Conservation (phyloP, 257 asterid species). For the Cinchona pubescens region DNA sequence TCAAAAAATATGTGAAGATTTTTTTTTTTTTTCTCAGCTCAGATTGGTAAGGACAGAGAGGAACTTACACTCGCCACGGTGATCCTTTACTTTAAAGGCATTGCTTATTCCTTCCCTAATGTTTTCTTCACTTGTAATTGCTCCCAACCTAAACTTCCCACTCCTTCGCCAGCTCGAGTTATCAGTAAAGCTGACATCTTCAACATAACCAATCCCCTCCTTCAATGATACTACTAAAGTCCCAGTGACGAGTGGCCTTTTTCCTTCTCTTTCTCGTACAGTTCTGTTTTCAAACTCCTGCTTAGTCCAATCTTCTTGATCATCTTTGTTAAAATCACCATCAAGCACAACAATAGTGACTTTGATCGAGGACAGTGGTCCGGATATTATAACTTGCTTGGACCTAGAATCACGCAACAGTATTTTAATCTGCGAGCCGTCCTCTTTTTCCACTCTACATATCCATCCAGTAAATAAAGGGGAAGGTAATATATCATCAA, state of each 20-base stretch:
- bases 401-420: slow-evolving; percentile 46
- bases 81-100: slow-evolving; percentile 76
- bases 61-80: slow-evolving; percentile 83
- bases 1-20: background rate
- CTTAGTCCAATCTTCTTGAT: slow-evolving; percentile 61
- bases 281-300: slow-evolving; percentile 44
- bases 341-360: slow-evolving; percentile 54
- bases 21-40: background rate
- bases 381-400: slow-evolving; percentile 37
- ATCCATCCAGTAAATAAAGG: slow-evolving; percentile 67
- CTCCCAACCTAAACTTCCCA: slow-evolving; percentile 74
- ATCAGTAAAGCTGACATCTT: slow-evolving; percentile 69
- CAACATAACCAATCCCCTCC: slow-evolving; percentile 63
- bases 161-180: slow-evolving; percentile 90
- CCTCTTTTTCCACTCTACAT: slow-evolving; percentile 40
- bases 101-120: slow-evolving; percentile 75
- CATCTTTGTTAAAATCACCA: slow-evolving; percentile 66
- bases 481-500: slow-evolving; percentile 39
- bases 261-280: slow-evolving; percentile 66
- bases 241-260: slow-evolving; percentile 76
- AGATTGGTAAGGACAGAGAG: background rate
- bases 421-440: slow-evolving; percentile 33
- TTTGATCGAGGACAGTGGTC: slow-evolving; percentile 54
- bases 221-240: slow-evolving; percentile 43
- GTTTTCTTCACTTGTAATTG: slow-evolving; percentile 31